These are phyloP conservation scores for Micromonas pusilla DNA, from an alignment of 139 green algal genomes.

Conservation along the genomic window DNA sequence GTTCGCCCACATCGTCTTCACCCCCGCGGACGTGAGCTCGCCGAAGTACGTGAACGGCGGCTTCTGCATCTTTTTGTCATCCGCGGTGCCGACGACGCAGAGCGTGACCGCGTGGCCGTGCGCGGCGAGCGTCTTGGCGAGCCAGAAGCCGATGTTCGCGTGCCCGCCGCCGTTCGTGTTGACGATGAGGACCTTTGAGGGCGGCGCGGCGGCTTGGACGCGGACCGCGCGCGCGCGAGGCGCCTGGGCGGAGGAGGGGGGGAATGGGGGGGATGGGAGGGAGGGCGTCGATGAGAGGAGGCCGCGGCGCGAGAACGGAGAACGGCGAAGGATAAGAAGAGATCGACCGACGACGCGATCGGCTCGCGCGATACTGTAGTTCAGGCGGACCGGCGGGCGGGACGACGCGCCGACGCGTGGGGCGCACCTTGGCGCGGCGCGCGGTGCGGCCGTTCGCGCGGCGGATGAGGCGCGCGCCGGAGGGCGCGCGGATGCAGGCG, in stretches of 20 bases:
- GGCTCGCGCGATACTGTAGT: no score
- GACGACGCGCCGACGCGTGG: background rate
- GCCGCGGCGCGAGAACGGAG: no score
- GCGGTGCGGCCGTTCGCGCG: background rate
- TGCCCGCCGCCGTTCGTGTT: conserved; percentile 52
- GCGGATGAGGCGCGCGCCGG: background rate
- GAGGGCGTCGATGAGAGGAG: no score
- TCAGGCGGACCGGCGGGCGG: no score
- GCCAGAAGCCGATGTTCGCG: conserved; percentile 47
- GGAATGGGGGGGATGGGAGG: no score
- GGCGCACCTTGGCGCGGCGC: background rate
- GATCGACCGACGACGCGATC: no score
- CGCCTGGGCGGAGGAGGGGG: no score
- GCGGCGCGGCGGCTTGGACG: no score
- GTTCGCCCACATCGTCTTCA: conserved; percentile 44
- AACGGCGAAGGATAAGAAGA: no score
- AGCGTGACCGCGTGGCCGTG: conserved; percentile 44
- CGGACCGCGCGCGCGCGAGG: no score
- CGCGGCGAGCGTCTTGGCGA: conserved; percentile 38
- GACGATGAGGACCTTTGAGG: conserved; percentile 44
- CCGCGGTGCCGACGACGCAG: conserved; percentile 35
- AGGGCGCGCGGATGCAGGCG: background rate
- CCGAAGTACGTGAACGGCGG: conserved; percentile 42
- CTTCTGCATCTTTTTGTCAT: conserved; percentile 51
- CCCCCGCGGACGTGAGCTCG: conserved; percentile 31